A percentile compares a stretch with the other conserved stretches of the same genome.
phyloP scores from a whole-genome alignment of 306 rosid species.

The Astragalus membranaceus region DNA sequence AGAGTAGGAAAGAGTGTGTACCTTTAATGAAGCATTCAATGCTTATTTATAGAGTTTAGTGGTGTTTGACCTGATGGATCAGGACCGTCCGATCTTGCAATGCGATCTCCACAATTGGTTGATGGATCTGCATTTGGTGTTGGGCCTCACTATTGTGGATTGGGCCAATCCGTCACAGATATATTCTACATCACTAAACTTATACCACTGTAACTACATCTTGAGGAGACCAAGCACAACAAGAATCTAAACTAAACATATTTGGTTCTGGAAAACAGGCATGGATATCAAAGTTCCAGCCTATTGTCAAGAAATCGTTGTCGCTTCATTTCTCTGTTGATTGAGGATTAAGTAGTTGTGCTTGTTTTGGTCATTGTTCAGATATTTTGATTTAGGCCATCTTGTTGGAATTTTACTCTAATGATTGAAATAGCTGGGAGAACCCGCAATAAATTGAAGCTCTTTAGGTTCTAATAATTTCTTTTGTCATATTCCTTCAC shows the following conservation, averaged over 20 bases:
- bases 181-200: neutral
- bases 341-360: too few relatives aligned
- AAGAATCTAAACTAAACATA: slow-evolving; percentile 27
- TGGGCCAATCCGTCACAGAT: too few relatives aligned
- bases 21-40: too few relatives aligned
- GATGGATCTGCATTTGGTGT: too few relatives aligned
- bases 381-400: neutral
- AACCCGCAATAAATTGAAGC: slow-evolving; percentile 8
- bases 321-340: slow-evolving; percentile 69
- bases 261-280: slow-evolving; percentile 41
- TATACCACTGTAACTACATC: neutral
- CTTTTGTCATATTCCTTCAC: too few relatives aligned
- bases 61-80: too few relatives aligned
- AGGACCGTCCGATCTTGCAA: too few relatives aligned
- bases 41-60: too few relatives aligned
- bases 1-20: too few relatives aligned
- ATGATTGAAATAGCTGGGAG: neutral
- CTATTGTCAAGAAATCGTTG: slow-evolving; percentile 52
- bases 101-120: too few relatives aligned
- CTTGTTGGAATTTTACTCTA: neutral
- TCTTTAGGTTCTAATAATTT: too few relatives aligned
- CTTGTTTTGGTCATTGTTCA: neutral
- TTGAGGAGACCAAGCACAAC: neutral
- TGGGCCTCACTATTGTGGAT: too few relatives aligned
- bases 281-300: slow-evolving; percentile 69